Conservation (phyloP, 148 eudicot genomes). For the Rhododendron molle region DNA sequence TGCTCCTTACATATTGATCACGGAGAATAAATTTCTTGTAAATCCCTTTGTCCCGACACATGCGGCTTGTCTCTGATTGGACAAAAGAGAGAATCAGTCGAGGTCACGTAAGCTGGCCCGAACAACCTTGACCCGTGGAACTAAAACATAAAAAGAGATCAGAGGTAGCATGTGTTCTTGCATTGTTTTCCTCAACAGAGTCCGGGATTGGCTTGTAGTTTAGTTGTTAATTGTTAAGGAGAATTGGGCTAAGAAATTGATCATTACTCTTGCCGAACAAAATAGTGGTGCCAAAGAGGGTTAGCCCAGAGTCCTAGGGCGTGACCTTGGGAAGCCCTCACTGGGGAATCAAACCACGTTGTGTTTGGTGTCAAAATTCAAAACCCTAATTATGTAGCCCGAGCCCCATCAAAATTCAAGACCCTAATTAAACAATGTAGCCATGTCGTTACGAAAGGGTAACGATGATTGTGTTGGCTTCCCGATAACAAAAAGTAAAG, state of each 20-base stretch:
- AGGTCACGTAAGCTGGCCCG: background rate
- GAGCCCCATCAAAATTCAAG: background rate
- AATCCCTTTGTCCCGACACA: too few species aligned
- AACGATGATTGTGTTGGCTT: background rate
- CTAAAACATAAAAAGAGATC: background rate
- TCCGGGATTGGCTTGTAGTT: slow-evolving; percentile 22
- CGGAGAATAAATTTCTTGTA: too few species aligned
- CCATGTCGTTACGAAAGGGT: background rate
- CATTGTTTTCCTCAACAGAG: slow-evolving; percentile 61
- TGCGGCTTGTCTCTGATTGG: too few species aligned
- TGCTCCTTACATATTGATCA: too few species aligned
- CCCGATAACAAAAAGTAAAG: background rate
- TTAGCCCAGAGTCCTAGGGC: background rate
- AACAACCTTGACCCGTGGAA: background rate
- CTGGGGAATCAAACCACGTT: slow-evolving; percentile 29
- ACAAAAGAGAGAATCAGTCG: background rate
- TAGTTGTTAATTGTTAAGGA: slow-evolving; percentile 24
- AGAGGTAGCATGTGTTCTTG: slow-evolving; percentile 55
- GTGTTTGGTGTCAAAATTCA: slow-evolving; percentile 9
- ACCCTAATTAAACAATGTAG: background rate
- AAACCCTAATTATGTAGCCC: slow-evolving; percentile 13
- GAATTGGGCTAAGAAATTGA: slow-evolving; percentile 29
- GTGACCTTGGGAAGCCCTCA: slow-evolving; percentile 22
- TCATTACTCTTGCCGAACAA: too few species aligned
- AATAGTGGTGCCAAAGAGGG: background rate